Percentiles rank a stretch among this genome's conserved stretches.
phyloP scores from a whole-genome alignment of 2,329 filamentous ascomycete genomes.

The Lasiodiplodia gonubiensis region DNA sequence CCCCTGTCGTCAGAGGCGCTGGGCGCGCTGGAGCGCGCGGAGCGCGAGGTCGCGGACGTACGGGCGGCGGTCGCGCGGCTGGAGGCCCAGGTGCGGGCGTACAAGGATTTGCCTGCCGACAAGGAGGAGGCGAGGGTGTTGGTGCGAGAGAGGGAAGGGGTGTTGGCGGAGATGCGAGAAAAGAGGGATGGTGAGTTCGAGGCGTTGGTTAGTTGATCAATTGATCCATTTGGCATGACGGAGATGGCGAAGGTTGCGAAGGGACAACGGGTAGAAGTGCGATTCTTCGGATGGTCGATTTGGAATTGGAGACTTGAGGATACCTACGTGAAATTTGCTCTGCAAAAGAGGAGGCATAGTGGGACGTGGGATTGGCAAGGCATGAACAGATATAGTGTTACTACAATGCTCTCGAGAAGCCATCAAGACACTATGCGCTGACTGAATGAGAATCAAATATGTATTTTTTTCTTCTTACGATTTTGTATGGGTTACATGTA shows the following conservation, averaged over 20 bases:
- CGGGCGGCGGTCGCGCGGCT: background rate
- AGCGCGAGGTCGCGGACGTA: conserved; percentile 18
- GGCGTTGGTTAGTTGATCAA: conserved; percentile 61
- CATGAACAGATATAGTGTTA: background rate
- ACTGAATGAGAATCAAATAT: background rate
- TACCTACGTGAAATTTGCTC: background rate
- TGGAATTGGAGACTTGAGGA: background rate
- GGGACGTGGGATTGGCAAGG: background rate
- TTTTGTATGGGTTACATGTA: background rate
- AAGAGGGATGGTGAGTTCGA: conserved; percentile 78
- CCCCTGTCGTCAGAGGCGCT: conserved; percentile 1
- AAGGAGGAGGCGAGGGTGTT: conserved; percentile 70
- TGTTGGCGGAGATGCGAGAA: conserved; percentile 66
- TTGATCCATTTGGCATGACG: background rate
- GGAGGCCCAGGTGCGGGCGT: conserved; percentile 22
- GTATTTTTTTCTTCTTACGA: background rate
- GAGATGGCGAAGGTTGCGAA: background rate
- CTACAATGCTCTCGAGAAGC: background rate
- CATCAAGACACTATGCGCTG: background rate
- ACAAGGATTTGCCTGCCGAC: conserved; percentile 63
- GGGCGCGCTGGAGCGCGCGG: background rate
- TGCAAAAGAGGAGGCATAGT: background rate
- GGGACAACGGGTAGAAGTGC: too few species aligned
- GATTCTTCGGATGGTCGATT: background rate
- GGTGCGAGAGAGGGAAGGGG: conserved; percentile 68